Percentiles rank a stretch among this genome's conserved stretches.
Evolutionary conservation across 371 early-diverging fungal genomes (phyloP).

Genomic region (Syncephalastrum monosporum): DNA sequence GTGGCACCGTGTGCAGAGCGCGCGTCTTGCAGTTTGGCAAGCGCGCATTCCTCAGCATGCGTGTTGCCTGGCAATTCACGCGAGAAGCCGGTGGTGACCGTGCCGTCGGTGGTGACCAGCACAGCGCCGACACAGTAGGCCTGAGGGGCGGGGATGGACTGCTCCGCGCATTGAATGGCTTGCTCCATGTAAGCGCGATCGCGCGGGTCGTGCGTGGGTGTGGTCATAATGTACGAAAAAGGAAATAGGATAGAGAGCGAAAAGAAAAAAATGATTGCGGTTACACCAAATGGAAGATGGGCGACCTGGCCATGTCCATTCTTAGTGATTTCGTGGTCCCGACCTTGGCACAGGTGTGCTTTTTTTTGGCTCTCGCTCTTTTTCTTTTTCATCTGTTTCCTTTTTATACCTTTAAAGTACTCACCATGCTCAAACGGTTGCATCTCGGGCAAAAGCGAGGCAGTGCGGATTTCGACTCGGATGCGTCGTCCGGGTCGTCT

Average conservation of each 20-base stretch:
- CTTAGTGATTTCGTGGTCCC: conserved; percentile 6
- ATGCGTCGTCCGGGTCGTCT: neutral
- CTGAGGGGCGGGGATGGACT: conserved; percentile 70
- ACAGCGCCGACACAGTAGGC: conserved; percentile 95
- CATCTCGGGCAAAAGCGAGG: too few relatives aligned
- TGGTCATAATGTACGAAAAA: conserved; percentile 6
- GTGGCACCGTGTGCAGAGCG: conserved; percentile 34
- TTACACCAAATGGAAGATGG: conserved; percentile 1
- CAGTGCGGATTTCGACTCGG: neutral
- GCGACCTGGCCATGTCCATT: neutral
- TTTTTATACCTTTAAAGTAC: neutral
- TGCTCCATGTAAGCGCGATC: conserved; percentile 36
- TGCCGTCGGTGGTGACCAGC: conserved; percentile 49
- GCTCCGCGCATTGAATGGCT: conserved; percentile 78
- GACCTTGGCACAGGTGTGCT: neutral
- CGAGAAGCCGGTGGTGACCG: conserved; percentile 74
- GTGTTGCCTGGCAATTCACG: conserved; percentile 91
- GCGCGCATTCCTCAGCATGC: conserved; percentile 87
- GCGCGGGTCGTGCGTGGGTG: conserved; percentile 25
- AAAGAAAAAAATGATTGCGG: neutral
- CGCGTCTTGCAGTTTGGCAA: conserved; percentile 58
- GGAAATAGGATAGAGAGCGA: neutral
- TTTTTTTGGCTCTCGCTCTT: conserved; percentile 3
- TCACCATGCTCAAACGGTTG: too few relatives aligned
- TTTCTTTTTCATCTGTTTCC: conserved; percentile 1